Evolutionary conservation across 768 basidiomycete genomes (phyloP).

Genomic region (Boletellus sp.): DNA sequence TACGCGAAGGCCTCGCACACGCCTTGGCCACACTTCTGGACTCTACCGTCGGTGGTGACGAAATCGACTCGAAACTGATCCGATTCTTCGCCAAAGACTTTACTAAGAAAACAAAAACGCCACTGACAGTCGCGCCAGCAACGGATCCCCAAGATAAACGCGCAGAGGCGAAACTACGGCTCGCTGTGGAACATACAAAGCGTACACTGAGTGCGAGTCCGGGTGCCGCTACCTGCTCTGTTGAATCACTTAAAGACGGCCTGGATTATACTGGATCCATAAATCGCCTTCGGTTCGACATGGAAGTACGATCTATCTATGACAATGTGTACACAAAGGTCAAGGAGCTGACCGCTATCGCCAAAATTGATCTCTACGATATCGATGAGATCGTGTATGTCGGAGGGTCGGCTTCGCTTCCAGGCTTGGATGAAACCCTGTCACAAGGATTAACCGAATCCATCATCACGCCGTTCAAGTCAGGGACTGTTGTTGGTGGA

Average conservation of each 20-base stretch:
- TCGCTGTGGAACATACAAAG: slow-evolving; percentile 94
- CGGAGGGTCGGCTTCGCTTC: slow-evolving; percentile 70
- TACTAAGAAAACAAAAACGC: slow-evolving; percentile 88
- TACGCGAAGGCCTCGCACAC: slow-evolving; percentile 72
- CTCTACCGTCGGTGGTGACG: slow-evolving; percentile 54
- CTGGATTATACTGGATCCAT: slow-evolving; percentile 79
- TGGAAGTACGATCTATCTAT: slow-evolving; percentile 61
- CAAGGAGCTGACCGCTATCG: slow-evolving; percentile 47
- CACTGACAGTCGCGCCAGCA: slow-evolving; percentile 62
- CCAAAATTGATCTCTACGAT: slow-evolving; percentile 57
- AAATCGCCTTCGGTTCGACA: slow-evolving; percentile 54
- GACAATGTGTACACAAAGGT: slow-evolving; percentile 49
- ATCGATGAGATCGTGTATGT: slow-evolving; percentile 80
- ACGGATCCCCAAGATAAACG: slow-evolving; percentile 63
- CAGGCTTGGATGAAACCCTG: slow-evolving; percentile 65
- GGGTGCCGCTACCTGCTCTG: slow-evolving; percentile 85
- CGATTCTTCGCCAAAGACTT: slow-evolving; percentile 95
- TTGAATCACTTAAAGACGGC: slow-evolving; percentile 93
- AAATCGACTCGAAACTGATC: slow-evolving; percentile 79
- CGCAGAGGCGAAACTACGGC: slow-evolving; percentile 87
- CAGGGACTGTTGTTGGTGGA: slow-evolving; percentile 66
- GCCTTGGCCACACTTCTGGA: slow-evolving; percentile 52
- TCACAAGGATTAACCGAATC: slow-evolving; percentile 55
- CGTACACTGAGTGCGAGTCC: slow-evolving; percentile 84
- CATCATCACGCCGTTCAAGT: slow-evolving; percentile 60